Conservation (phyloP, 2,329 filamentous ascomycete species). For the Fusarium napiforme region DNA sequence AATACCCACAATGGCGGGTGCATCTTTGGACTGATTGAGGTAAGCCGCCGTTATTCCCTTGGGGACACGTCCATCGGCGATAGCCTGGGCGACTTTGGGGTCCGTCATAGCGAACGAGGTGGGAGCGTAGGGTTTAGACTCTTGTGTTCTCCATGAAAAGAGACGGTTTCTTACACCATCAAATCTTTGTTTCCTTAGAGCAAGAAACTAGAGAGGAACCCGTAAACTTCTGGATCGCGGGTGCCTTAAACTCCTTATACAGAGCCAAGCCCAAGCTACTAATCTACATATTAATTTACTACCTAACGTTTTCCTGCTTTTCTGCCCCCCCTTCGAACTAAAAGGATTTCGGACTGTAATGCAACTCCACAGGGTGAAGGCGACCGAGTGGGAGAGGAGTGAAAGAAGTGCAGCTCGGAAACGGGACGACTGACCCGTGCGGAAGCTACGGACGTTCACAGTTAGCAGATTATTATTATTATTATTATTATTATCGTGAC, state of each 20-base stretch:
- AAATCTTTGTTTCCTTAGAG: not conserved
- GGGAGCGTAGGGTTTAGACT: not conserved
- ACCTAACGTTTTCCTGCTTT: not conserved
- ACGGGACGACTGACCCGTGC: not conserved
- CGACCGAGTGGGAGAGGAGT: not conserved
- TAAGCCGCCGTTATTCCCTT: conserved; percentile 48
- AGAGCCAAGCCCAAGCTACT: not conserved
- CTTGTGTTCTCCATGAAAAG: conserved; percentile 12
- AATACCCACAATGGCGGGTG: conserved; percentile 53
- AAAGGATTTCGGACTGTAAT: not conserved
- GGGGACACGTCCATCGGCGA: conserved; percentile 52
- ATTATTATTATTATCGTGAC: not conserved
- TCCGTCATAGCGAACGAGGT: conserved; percentile 40
- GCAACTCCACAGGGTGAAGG: conserved; percentile 1
- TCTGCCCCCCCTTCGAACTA: not conserved
- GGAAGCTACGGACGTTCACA: not conserved
- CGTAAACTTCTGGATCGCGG: not conserved
- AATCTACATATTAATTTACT: not conserved
- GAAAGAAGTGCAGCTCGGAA: not conserved
- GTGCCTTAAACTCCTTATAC: conserved; percentile 26
- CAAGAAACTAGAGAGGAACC: not conserved
- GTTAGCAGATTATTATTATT: not conserved
- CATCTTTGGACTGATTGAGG: conserved; percentile 52
- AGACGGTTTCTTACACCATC: not conserved
- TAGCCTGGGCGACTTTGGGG: conserved; percentile 45